These are phyloP conservation scores for Hypoxylon intermedium DNA, from an alignment of 495 filamentous ascomycete genomes.

Conservation along the genomic window DNA sequence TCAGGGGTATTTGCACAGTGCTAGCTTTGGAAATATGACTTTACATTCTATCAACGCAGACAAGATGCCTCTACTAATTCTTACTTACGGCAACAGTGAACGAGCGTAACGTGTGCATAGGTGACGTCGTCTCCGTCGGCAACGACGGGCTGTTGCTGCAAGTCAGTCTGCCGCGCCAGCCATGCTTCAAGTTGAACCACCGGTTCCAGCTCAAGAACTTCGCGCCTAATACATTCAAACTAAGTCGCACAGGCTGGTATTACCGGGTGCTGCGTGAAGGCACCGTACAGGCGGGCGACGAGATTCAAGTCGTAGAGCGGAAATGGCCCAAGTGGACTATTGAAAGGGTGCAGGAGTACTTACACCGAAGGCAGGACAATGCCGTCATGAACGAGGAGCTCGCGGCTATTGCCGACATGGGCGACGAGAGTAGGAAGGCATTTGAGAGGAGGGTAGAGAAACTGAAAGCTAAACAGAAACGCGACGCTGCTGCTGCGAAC, in stretches of 20 bases:
- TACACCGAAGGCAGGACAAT: constrained; percentile 57
- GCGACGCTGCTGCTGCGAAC: constrained; percentile 39
- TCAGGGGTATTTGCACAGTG: not conserved
- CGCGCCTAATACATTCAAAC: constrained; percentile 58
- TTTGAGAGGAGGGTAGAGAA: constrained; percentile 51
- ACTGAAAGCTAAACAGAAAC: constrained; percentile 40
- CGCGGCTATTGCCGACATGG: constrained; percentile 53
- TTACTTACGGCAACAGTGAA: constrained; percentile 46
- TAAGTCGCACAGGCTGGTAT: constrained; percentile 62
- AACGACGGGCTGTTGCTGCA: constrained; percentile 49
- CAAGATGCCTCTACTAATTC: not conserved
- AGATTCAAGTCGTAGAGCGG: constrained; percentile 52
- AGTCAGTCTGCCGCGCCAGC: constrained; percentile 58
- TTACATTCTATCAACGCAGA: not conserved
- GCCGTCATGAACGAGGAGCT: constrained; percentile 54
- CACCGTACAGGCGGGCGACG: constrained; percentile 54
- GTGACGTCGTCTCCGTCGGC: constrained; percentile 57
- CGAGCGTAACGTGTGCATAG: constrained; percentile 65
- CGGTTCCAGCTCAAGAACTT: constrained; percentile 62
- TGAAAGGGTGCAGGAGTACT: constrained; percentile 61
- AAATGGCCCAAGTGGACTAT: constrained; percentile 61
- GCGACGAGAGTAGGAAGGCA: constrained; percentile 51
- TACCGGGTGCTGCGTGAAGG: constrained; percentile 60
- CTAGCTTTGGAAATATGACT: not conserved
- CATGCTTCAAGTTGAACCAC: constrained; percentile 66